These are phyloP conservation scores for Scheffersomyces coipomensis DNA, from an alignment of 805 yeast genomes.

Conservation along the genomic window DNA sequence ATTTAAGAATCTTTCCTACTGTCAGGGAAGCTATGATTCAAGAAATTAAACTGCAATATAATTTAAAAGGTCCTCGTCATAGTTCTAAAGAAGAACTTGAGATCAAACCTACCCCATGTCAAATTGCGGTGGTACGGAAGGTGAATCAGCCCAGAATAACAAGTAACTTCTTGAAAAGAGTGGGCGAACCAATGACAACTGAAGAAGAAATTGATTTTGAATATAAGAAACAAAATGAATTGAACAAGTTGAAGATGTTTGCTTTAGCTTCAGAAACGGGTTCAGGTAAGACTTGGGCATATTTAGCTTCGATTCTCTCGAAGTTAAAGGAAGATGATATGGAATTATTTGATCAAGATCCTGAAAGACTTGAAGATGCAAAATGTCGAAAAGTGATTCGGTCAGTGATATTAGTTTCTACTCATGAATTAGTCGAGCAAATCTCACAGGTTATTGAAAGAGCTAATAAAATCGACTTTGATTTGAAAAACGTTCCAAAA, in stretches of 20 bases:
- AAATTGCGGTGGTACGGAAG: slow-evolving; percentile 66
- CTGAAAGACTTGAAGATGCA: slow-evolving; percentile 18
- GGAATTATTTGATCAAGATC: slow-evolving; percentile 15
- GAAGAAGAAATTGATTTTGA: slow-evolving; percentile 25
- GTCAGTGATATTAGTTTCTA: slow-evolving; percentile 80
- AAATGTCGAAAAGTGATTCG: slow-evolving; percentile 44
- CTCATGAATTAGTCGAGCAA: slow-evolving; percentile 85
- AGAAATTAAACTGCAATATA: slow-evolving; percentile 46
- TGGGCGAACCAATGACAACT: slow-evolving; percentile 6
- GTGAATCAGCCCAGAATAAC: slow-evolving; percentile 44
- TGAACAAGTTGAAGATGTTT: slow-evolving; percentile 50
- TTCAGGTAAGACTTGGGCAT: slow-evolving; percentile 94
- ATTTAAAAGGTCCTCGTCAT: slow-evolving; percentile 30
- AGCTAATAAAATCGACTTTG: slow-evolving; percentile 24
- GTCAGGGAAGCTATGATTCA: slow-evolving; percentile 60
- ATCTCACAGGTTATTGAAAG: slow-evolving; percentile 49
- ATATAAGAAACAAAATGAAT: slow-evolving; percentile 26
- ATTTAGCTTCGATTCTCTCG: slow-evolving; percentile 72
- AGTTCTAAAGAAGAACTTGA: slow-evolving; percentile 27
- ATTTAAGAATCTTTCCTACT: slow-evolving; percentile 62
- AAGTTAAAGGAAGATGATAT: slow-evolving; percentile 60
- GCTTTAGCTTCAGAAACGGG: slow-evolving; percentile 96
- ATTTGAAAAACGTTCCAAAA: slow-evolving; percentile 15
- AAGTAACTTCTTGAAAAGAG: slow-evolving; percentile 20
- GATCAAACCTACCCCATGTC: slow-evolving; percentile 75